phyloP scores from a whole-genome alignment of 768 basidiomycete genomes.

The Kwoniella newhampshirensis region DNA sequence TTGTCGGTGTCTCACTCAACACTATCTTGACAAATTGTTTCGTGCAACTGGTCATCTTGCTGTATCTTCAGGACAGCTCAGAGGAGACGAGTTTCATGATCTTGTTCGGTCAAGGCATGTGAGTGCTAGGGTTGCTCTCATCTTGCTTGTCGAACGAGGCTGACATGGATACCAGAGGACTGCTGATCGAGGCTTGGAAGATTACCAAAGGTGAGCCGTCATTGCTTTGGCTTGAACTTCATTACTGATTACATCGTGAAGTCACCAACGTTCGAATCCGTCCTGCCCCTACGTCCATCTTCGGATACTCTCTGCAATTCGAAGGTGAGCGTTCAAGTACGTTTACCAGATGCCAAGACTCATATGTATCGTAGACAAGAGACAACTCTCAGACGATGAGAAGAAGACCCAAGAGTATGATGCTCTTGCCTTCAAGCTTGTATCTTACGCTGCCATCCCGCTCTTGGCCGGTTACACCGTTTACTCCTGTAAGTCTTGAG shows the following conservation, averaged over 20 bases:
- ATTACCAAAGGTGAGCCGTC: constrained; percentile 56
- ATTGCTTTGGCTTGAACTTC: constrained; percentile 24
- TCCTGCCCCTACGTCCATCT: constrained; percentile 62
- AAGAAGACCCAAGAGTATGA: constrained; percentile 97
- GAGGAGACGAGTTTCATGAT: constrained; percentile 99
- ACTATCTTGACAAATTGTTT: constrained; percentile 87
- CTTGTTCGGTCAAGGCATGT: constrained; percentile 60
- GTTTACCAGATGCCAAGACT: neutral
- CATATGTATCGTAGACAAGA: constrained; percentile 66
- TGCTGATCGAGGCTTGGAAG: constrained; percentile 84
- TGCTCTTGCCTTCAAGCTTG: constrained; percentile 88
- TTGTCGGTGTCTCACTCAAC: constrained; percentile 90
- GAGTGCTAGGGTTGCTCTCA: too few relatives aligned
- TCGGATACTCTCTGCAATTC: constrained; percentile 79
- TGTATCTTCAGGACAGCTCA: constrained; percentile 93
- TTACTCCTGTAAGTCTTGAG: constrained; percentile 49
- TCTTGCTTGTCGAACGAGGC: too few relatives aligned
- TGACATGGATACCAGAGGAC: constrained; percentile 31
- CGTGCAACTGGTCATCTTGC: constrained; percentile 72
- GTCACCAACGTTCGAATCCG: constrained; percentile 81
- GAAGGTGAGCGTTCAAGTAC: constrained; percentile 62
- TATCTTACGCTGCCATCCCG: constrained; percentile 84
- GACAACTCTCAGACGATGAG: constrained; percentile 93
- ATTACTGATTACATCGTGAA: constrained; percentile 58
- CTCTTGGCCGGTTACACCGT: constrained; percentile 56